Conservation (phyloP, 305 asterid genomes). For the Withania somnifera region DNA sequence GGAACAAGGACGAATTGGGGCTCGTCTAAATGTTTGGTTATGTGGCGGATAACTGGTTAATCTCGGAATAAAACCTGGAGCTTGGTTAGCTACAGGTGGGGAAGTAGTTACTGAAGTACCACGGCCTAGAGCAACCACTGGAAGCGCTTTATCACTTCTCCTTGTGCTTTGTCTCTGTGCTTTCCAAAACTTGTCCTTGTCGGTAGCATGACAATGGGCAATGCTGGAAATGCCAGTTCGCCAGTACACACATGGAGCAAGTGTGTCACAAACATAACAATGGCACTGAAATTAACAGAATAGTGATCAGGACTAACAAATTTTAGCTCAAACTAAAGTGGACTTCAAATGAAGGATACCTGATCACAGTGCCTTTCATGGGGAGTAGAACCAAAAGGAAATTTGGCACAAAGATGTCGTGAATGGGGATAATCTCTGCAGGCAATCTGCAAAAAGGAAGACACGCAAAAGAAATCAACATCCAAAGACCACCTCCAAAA, state of each 20-base stretch:
- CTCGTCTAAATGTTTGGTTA: constrained; percentile 13
- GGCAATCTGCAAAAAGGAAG: constrained; percentile 52
- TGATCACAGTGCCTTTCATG: constrained; percentile 57
- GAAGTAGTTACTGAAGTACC: constrained; percentile 7
- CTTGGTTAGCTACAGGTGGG: constrained; percentile 14
- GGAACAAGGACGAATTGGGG: constrained; percentile 21
- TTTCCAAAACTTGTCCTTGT: constrained; percentile 62
- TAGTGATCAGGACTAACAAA: constrained; percentile 10
- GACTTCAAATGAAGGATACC: constrained; percentile 23
- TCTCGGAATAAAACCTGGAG: constrained; percentile 11
- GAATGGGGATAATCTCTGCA: constrained; percentile 96
- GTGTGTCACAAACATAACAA: constrained; percentile 82
- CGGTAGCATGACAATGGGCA: constrained; percentile 88
- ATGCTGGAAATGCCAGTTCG: constrained; percentile 25
- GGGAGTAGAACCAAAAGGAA: constrained; percentile 48
- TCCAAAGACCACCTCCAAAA: background rate
- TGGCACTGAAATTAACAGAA: constrained; percentile 67
- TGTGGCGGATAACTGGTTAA: constrained; percentile 13
- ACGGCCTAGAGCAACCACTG: constrained; percentile 10
- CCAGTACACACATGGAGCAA: constrained; percentile 89
- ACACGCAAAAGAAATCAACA: constrained; percentile 1
- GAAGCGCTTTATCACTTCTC: constrained; percentile 22
- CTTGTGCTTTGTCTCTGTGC: constrained; percentile 38
- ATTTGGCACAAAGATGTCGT: constrained; percentile 77
- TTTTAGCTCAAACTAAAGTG: background rate